phyloP scores from a whole-genome alignment of 768 basidiomycete species.

The Boletus reticuloceps region DNA sequence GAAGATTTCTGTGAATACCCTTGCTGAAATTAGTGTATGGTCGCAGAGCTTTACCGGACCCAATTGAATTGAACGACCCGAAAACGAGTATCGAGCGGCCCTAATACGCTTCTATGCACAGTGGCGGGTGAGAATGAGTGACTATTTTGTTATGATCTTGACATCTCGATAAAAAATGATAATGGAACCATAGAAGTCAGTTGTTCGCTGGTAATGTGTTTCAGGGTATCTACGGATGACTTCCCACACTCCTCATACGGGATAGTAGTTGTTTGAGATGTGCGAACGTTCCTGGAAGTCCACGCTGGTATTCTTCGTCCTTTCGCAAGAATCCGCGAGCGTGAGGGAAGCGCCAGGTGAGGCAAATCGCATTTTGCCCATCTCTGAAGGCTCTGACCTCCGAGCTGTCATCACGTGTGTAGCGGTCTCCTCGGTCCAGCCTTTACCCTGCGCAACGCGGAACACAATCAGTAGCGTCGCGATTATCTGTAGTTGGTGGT shows the following conservation, averaged over 20 bases:
- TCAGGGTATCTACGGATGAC: no score
- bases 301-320: not conserved
- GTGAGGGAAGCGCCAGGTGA: not conserved
- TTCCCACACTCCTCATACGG: not conserved
- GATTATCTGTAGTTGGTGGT: not conserved
- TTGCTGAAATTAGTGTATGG: no score
- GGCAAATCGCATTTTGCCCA: conserved; percentile 1
- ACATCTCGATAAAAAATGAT: no score
- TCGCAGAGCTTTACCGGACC: not conserved
- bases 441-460: conserved; percentile 9
- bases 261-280: not conserved
- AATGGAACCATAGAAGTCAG: no score
- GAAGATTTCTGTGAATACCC: no score
- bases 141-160: not conserved
- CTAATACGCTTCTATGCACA: no score
- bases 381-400: not conserved
- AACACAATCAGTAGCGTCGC: conserved; percentile 9
- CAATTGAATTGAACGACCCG: no score
- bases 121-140: no score
- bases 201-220: no score
- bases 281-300: not conserved
- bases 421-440: not conserved
- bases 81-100: not conserved
- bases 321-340: not conserved
- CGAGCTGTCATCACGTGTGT: not conserved